phyloP scores from a whole-genome alignment of 2,329 filamentous ascomycete species.

The Daldinia sp. region DNA sequence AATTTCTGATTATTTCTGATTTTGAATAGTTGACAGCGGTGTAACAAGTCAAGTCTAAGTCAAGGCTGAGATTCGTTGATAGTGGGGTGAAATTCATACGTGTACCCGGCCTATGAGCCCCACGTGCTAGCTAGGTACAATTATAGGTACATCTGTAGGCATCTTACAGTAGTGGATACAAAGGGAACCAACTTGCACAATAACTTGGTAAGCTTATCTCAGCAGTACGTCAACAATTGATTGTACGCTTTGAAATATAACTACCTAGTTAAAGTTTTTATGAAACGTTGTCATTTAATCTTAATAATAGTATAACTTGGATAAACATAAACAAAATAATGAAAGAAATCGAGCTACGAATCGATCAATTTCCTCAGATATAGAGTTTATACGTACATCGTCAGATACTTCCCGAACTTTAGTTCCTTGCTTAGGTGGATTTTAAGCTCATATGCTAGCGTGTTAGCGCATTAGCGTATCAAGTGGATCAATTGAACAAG shows the following conservation, averaged over 20 bases:
- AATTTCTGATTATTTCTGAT: conserved; percentile 14
- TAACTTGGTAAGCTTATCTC: conserved; percentile 6
- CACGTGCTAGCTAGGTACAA: conserved; percentile 15
- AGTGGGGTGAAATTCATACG: conserved; percentile 38
- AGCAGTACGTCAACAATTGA: neutral
- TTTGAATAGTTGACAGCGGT: conserved; percentile 19
- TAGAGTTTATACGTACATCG: too few relatives aligned
- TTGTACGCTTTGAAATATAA: too few relatives aligned
- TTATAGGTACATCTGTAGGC: neutral
- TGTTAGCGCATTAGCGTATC: conserved; percentile 11
- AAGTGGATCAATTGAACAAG: conserved; percentile 2
- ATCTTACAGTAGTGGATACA: conserved; percentile 4
- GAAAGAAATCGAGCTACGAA: too few relatives aligned
- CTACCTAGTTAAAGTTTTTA: too few relatives aligned
- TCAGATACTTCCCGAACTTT: conserved; percentile 2
- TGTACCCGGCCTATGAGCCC: conserved; percentile 25
- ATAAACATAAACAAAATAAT: too few relatives aligned
- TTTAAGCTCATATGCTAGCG: conserved; percentile 12
- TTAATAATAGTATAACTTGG: too few relatives aligned
- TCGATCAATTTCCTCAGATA: too few relatives aligned
- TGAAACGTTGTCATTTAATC: too few relatives aligned
- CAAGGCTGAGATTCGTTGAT: conserved; percentile 27
- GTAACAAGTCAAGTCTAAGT: conserved; percentile 26
- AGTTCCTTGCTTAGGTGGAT: neutral
- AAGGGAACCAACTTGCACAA: neutral